A percentile compares a stretch with the other conserved stretches of the same genome.
Evolutionary conservation across 1,284 basidiomycete genomes (phyloP).

Genomic region (Papiliotrema laurentii): DNA sequence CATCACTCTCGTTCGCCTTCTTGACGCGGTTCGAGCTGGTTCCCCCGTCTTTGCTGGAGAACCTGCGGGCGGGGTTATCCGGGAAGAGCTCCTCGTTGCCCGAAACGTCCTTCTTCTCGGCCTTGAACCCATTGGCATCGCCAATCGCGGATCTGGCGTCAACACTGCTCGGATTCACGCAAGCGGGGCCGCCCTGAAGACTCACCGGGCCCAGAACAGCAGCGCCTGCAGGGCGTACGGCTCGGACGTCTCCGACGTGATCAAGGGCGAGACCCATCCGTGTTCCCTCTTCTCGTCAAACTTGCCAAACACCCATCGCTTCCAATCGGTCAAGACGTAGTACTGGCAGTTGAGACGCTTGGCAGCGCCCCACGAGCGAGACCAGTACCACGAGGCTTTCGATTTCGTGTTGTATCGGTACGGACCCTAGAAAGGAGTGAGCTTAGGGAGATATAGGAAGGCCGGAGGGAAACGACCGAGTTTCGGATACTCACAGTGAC

Average conservation of each 20-base stretch:
- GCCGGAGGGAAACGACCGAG: no score
- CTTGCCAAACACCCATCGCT: conserved; percentile 48
- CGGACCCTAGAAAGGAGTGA: conserved; percentile 27
- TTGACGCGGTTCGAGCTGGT: conserved; percentile 22
- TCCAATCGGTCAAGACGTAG: conserved; percentile 48
- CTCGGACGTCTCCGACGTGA: conserved; percentile 23
- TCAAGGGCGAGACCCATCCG: conserved; percentile 40
- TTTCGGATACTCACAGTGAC: conserved; percentile 29
- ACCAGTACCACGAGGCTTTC: conserved; percentile 51
- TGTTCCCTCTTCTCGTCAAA: conserved; percentile 42
- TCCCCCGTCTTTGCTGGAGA: conserved; percentile 22
- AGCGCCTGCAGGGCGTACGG: conserved; percentile 42
- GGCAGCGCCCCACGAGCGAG: conserved; percentile 42
- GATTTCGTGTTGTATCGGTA: conserved; percentile 48
- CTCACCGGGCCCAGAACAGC: conserved; percentile 45
- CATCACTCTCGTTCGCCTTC: conserved; percentile 44
- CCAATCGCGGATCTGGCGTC: conserved; percentile 31
- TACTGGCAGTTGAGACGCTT: conserved; percentile 42
- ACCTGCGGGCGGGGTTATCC: conserved; percentile 43
- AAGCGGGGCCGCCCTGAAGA: no score
- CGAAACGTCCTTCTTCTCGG: conserved; percentile 34
- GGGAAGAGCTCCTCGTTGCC: conserved; percentile 36
- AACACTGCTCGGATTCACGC: background rate
- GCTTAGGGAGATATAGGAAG: background rate
- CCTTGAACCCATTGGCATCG: conserved; percentile 23